Conservation (phyloP, 1,284 basidiomycete genomes). For the Fereydounia khargensis region DNA sequence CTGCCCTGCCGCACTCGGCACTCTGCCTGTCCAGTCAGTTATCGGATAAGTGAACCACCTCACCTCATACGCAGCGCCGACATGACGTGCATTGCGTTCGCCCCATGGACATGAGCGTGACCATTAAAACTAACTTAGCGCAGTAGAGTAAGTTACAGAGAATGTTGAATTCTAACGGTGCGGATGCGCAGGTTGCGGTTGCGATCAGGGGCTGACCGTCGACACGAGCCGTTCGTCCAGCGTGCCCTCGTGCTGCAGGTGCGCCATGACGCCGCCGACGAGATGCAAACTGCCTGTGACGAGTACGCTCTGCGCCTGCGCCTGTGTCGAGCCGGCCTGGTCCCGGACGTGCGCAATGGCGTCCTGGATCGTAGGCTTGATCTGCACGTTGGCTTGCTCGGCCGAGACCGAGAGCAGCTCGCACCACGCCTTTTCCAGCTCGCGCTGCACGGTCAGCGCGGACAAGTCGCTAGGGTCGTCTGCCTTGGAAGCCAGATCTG, state of each 20-base stretch:
- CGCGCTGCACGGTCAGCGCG: constrained; percentile 43
- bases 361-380: constrained; percentile 84
- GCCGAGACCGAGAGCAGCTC: constrained; percentile 9
- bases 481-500: constrained; percentile 38
- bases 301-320: constrained; percentile 66
- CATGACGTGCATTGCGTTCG: no score
- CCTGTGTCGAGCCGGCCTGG: constrained; percentile 61
- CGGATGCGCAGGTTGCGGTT: no score
- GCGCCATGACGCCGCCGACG: constrained; percentile 83
- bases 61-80: no score
- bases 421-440: constrained; percentile 42
- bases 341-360: constrained; percentile 59
- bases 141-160: no score
- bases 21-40: no score
- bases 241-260: constrained; percentile 38
- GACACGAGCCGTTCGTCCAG: constrained; percentile 44
- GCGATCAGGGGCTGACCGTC: constrained; percentile 10
- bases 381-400: constrained; percentile 60
- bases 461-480: constrained; percentile 39
- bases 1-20: not conserved
- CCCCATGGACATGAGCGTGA: no score
- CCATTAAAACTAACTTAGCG: no score
- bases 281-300: constrained; percentile 92
- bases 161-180: no score
- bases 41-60: no score